Conservation (phyloP, 1,284 basidiomycete genomes). For the Coniophora puteana region DNA sequence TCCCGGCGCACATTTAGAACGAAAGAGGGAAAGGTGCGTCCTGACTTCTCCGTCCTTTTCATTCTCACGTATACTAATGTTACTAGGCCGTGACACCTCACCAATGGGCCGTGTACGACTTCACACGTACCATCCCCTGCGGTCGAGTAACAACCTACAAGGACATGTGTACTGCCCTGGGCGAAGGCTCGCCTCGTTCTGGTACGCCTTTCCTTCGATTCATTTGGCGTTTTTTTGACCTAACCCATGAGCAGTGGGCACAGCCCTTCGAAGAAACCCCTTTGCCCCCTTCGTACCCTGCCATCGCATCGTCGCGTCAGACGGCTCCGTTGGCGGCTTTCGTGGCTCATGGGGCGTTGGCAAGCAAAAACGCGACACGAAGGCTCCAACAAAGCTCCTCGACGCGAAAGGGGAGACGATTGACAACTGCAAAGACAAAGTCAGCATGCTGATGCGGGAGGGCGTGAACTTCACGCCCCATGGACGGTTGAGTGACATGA, state of each 20-base stretch:
- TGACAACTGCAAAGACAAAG: conserved; percentile 37
- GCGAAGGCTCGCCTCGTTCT: conserved; percentile 55
- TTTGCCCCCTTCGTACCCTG: conserved; percentile 65
- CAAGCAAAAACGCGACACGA: conserved; percentile 15
- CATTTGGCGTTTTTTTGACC: background rate
- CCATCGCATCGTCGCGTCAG: conserved; percentile 61
- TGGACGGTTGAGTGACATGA: conserved; percentile 33
- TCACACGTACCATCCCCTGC: conserved; percentile 40
- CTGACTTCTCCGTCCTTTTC: background rate
- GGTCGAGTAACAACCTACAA: conserved; percentile 59
- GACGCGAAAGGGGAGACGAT: conserved; percentile 22
- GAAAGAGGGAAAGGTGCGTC: conserved; percentile 20
- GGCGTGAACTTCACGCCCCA: conserved; percentile 43
- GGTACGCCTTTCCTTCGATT: conserved; percentile 29
- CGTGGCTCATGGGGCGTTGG: conserved; percentile 54
- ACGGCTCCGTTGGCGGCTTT: conserved; percentile 56
- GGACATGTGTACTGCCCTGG: conserved; percentile 42
- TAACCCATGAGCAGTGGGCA: conserved; percentile 43
- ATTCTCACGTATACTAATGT: background rate
- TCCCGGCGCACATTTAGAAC: conserved; percentile 17
- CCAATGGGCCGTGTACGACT: conserved; percentile 63
- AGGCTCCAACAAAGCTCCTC: conserved; percentile 10
- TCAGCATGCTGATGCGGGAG: conserved; percentile 43
- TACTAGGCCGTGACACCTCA: conserved; percentile 42
- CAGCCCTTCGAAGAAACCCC: conserved; percentile 56